Evolutionary conservation across 2,329 filamentous ascomycete species (phyloP).

Genomic region (Monascus ruber): DNA sequence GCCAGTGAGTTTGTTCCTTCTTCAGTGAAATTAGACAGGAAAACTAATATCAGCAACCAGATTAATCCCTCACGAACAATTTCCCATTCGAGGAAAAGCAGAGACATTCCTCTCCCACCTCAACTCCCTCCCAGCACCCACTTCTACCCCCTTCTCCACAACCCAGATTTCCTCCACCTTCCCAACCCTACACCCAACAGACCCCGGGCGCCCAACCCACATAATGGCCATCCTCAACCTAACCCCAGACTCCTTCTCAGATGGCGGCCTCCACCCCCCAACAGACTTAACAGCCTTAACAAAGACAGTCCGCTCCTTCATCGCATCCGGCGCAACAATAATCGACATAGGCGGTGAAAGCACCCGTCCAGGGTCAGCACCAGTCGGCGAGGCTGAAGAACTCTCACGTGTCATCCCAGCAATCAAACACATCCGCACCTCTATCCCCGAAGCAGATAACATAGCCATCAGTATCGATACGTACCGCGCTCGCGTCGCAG

Average conservation of each 20-base stretch:
- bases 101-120: slow-evolving; percentile 25
- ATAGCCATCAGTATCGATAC: slow-evolving; percentile 85
- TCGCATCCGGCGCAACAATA: slow-evolving; percentile 63
- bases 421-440: slow-evolving; percentile 58
- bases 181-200: slow-evolving; percentile 47
- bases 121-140: slow-evolving; percentile 21
- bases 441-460: slow-evolving; percentile 48
- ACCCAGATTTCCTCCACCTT: slow-evolving; percentile 27
- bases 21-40: slow-evolving; percentile 4
- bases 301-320: slow-evolving; percentile 49
- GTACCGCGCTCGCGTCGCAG: slow-evolving; percentile 74
- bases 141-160: slow-evolving; percentile 26
- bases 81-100: slow-evolving; percentile 16
- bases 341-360: slow-evolving; percentile 92
- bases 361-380: slow-evolving; percentile 62
- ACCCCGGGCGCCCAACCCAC: slow-evolving; percentile 50
- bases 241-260: slow-evolving; percentile 94
- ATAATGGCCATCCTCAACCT: slow-evolving; percentile 93
- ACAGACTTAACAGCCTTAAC: slow-evolving; percentile 40
- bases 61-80: slow-evolving; percentile 29
- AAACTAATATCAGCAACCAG: slow-evolving; percentile 13
- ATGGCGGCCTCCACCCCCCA: slow-evolving; percentile 58
- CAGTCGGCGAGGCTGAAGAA: slow-evolving; percentile 64
- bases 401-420: slow-evolving; percentile 64
- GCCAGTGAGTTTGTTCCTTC: slow-evolving; percentile 28